These are phyloP conservation scores for Ceratocystiopsis sp. DNA, from an alignment of 2,329 filamentous ascomycete species.

Conservation along the genomic window DNA sequence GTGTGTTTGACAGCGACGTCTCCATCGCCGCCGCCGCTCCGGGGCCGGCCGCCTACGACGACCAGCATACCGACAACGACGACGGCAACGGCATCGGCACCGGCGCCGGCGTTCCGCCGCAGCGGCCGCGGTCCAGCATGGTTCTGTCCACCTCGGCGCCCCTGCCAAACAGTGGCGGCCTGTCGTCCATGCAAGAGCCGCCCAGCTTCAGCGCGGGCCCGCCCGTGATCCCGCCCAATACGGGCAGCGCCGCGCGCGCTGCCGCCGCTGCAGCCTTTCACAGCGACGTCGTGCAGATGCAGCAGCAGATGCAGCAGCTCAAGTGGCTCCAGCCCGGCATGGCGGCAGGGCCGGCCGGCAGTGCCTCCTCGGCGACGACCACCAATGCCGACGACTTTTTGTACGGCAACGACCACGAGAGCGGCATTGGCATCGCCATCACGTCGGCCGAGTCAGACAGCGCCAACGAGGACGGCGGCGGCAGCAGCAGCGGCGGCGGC, in stretches of 20 bases:
- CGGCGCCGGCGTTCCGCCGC: background rate
- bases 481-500: constrained; percentile 10
- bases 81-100: background rate
- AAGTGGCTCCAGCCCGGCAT: constrained; percentile 19
- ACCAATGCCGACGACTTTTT: constrained; percentile 18
- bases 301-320: constrained; percentile 18
- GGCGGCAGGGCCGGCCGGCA: no score
- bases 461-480: constrained; percentile 8
- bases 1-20: constrained; percentile 25
- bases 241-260: constrained; percentile 43
- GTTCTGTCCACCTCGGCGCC: constrained; percentile 3
- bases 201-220: constrained; percentile 36
- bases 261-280: constrained; percentile 41
- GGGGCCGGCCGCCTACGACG: background rate
- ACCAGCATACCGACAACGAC: no score
- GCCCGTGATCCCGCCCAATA: constrained; percentile 41
- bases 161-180: constrained; percentile 4
- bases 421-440: constrained; percentile 44
- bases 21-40: constrained; percentile 2
- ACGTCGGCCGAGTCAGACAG: constrained; percentile 23
- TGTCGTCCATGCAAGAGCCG: constrained; percentile 13
- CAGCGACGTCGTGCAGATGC: constrained; percentile 12
- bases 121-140: background rate
- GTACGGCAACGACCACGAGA: constrained; percentile 38
- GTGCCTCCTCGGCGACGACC: constrained; percentile 15